These are phyloP conservation scores for Chaetomiaceae sp. DNA, from an alignment of 2,329 filamentous ascomycete species.

Conservation along the genomic window DNA sequence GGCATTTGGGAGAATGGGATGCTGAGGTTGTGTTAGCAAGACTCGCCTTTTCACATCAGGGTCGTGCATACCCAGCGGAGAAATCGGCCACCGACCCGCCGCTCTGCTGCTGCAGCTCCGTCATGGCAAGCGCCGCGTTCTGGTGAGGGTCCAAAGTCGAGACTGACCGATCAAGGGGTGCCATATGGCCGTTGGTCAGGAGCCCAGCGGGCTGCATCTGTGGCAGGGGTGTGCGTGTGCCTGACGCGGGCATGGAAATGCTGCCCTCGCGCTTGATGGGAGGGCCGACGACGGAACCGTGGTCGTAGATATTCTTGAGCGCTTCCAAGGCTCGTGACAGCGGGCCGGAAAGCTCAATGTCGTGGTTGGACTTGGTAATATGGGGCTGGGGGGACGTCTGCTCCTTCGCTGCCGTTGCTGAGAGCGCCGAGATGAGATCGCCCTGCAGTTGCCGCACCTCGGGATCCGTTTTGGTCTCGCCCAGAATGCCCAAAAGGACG, in stretches of 20 bases:
- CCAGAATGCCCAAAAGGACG: slow-evolving; percentile 57
- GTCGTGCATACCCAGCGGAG: slow-evolving; percentile 30
- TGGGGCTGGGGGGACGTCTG: slow-evolving; percentile 49
- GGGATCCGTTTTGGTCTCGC: slow-evolving; percentile 58
- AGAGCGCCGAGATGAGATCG: slow-evolving; percentile 58
- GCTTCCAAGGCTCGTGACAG: slow-evolving; percentile 57
- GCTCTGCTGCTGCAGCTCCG: slow-evolving; percentile 62
- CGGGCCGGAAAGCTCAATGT: slow-evolving; percentile 59
- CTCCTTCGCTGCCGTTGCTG: slow-evolving; percentile 60
- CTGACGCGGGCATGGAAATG: slow-evolving; percentile 37
- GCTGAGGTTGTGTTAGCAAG: slow-evolving; percentile 9
- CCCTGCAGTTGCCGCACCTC: slow-evolving; percentile 60
- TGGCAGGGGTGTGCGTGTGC: slow-evolving; percentile 40
- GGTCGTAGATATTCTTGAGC: slow-evolving; percentile 61
- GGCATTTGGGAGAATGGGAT: slow-evolving; percentile 18
- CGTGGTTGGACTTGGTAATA: slow-evolving; percentile 51
- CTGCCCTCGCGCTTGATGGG: slow-evolving; percentile 45
- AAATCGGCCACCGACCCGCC: slow-evolving; percentile 46
- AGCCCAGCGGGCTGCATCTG: slow-evolving; percentile 23
- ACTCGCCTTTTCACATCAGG: slow-evolving; percentile 5
- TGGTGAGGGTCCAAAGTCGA: slow-evolving; percentile 47
- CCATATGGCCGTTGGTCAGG: slow-evolving; percentile 12
- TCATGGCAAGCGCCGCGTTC: slow-evolving; percentile 60
- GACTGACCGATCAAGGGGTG: slow-evolving; percentile 4
- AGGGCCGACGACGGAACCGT: slow-evolving; percentile 52